Evolutionary conservation across 1,284 basidiomycete genomes (phyloP), one percentile per base, ranked within the genome.

Genomic region (Cryptococcus jaspeensis): DNA sequence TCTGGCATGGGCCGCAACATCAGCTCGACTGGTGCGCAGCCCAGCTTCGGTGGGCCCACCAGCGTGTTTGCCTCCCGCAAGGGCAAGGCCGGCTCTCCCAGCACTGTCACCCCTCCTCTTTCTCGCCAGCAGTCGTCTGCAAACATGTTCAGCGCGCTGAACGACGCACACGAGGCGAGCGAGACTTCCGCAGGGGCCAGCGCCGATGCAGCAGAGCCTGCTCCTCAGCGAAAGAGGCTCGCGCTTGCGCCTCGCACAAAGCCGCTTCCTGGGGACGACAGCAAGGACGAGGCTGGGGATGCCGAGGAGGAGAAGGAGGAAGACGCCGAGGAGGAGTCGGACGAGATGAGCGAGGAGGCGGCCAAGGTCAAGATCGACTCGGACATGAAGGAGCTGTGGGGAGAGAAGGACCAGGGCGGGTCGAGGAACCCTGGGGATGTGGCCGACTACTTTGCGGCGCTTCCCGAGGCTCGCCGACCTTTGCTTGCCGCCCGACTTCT

Each of bases 81-180:
- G 75, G 84, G 84, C 25, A 88, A 89, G 77, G 60, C 64, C 36
- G 45, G 37, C 25, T 72, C 70, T 38, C 71, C 78, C 22, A 79
- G 81, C 32, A 80, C 82, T 11, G 71, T 73, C 50, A 85, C 79
- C 28, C 79, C 88, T 60, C 83, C 88, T 4, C 78, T 92, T 13
- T 87, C 90, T 7, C 84, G 92, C 49, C 85, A 87, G 28, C 85
- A 82, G 65, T 93, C 90, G 44, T 85, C 79, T 55, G 82, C 84
- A 60, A 96, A 95, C 78, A 94, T 93, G 88, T 94, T 94, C 80
- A 83, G 83, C 56, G 86, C 85, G 16, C 83, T 89, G 80, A 84
- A 90, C 50, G 36, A 39, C n/a, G 81, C 84, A 23, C 73, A 80
- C 2, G 85, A 84, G 35, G 70, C 80, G n/a, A 65, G 75, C 9